Percentiles rank a stretch among this genome's conserved stretches.
Evolutionary conservation across 208 protist species (phyloP).

Genomic region (Acanthamoeba healyi): DNA sequence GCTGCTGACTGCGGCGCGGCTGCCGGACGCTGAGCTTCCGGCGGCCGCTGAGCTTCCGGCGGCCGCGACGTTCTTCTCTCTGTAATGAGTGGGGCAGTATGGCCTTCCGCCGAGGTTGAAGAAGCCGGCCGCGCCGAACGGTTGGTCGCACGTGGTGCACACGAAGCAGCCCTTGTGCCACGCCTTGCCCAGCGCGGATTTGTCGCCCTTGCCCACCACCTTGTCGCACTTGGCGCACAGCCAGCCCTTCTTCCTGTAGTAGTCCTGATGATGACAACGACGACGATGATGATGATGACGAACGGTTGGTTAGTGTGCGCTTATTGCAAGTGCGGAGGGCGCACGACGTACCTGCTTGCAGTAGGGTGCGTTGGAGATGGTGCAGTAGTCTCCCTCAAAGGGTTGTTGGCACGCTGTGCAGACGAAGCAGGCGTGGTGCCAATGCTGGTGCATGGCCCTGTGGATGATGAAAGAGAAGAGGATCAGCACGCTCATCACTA

Average conservation of each 20-base stretch:
- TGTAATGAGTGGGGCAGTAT: constrained; percentile 62
- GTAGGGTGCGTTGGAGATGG: constrained; percentile 9
- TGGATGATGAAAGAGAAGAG: background rate
- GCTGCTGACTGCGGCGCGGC: background rate
- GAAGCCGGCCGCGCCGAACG: constrained; percentile 69
- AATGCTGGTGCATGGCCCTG: constrained; percentile 57
- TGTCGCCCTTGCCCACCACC: constrained; percentile 69
- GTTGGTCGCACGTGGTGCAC: constrained; percentile 64
- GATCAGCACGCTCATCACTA: too few species aligned
- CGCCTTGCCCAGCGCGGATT: constrained; percentile 63
- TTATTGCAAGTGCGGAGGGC: too few species aligned
- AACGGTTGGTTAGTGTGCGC: too few species aligned
- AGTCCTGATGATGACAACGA: background rate
- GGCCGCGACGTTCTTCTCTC: background rate
- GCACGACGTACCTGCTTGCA: constrained; percentile 70
- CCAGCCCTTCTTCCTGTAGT: constrained; percentile 76
- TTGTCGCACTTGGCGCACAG: constrained; percentile 72
- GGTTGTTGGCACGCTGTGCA: constrained; percentile 62
- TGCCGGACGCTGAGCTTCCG: background rate
- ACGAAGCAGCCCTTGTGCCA: constrained; percentile 75
- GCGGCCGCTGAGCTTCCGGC: too few species aligned
- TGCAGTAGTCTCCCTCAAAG: constrained; percentile 71
- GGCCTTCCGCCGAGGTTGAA: constrained; percentile 61
- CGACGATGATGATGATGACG: too few species aligned
- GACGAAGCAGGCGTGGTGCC: constrained; percentile 62